phyloP scores from a whole-genome alignment of 129 eudicot species.

The Oenanthe sinensis region DNA sequence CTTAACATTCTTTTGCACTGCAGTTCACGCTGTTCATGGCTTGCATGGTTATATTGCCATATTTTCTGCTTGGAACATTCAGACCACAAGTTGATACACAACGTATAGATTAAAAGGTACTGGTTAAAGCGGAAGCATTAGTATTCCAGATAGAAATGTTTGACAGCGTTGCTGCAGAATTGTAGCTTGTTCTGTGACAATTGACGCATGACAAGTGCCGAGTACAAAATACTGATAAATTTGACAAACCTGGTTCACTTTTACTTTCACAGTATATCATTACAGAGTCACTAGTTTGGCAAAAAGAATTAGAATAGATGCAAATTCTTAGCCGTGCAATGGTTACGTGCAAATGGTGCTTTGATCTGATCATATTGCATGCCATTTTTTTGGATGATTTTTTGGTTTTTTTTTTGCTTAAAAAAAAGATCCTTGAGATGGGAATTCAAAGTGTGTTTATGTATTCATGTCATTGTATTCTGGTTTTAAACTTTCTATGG shows the following conservation, averaged over 20 bases:
- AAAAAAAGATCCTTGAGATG: neutral
- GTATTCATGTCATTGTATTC: neutral
- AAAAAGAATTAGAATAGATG: neutral
- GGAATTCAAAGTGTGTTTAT: neutral
- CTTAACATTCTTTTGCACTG: slow-evolving; percentile 10
- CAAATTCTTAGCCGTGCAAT: neutral
- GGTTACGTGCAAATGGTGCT: neutral
- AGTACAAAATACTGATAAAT: slow-evolving; percentile 4
- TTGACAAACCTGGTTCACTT: neutral
- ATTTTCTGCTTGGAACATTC: slow-evolving; percentile 57
- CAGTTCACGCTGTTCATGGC: slow-evolving; percentile 96
- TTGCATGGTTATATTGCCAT: slow-evolving; percentile 74
- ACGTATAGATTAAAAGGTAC: slow-evolving; percentile 49
- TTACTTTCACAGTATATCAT: slow-evolving; percentile 1
- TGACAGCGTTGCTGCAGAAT: slow-evolving; percentile 9
- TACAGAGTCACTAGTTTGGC: slow-evolving; percentile 1
- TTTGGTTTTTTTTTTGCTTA: no score
- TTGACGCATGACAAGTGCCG: slow-evolving; percentile 7
- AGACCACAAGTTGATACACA: slow-evolving; percentile 54
- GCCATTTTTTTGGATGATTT: neutral
- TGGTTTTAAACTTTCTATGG: neutral
- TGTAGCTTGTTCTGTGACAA: neutral
- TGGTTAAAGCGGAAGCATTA: slow-evolving; percentile 1
- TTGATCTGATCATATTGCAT: neutral
- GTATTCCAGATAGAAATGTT: neutral